Base-by-base conservation (phyloP, 805 yeast species). In the Ogataea wickerhamii region DNA sequence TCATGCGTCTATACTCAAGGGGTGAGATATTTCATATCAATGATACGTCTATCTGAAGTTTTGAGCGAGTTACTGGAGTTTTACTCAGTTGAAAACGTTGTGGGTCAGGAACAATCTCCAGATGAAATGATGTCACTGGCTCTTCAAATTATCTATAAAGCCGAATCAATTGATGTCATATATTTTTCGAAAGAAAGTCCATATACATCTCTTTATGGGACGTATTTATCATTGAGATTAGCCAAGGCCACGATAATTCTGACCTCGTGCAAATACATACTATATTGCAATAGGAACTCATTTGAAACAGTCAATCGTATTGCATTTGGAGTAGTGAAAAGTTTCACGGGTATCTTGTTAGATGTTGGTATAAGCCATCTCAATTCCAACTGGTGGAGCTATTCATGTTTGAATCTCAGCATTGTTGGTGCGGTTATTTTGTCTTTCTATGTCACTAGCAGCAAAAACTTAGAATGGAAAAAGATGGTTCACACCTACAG, bases 321-420 rank as follows among this genome's bases (percentile, higher is more conserved):
- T 20, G 42, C 38, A 11, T 17, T 21, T 16, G 27, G 23, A 13
- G 16, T 14, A 14, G 29, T 17, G 19, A 28, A 19, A n/a, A 14
- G 32, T 13, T 24, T 38, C n/a, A 28, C 21, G 13, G 38, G 28
- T 6, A 14, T 24, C 13, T 23, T 38, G 5, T 26, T 27, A 11
- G 31, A 29, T 10, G 30, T 38, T 13, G 37, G 38, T 13, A 37
- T 27, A 12, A 18, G 22, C 13, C 36, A 40, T 26, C 16, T 41
- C 18, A 31, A 28, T 21, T 21, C 34, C 4, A 28, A 37, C 18
- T 41, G 42, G 42, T 41, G 44, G 44, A 36, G 44, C 23, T 41
- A 26, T 22, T 41, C 42, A 4, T 13, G 41, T 10, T 13, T 32
- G 18, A 41, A 41, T 22, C 32, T 41, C 19, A 21, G 37, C 10